Base-by-base conservation (phyloP, 2,329 filamentous ascomycete species). In the Fusarium sp. region DNA sequence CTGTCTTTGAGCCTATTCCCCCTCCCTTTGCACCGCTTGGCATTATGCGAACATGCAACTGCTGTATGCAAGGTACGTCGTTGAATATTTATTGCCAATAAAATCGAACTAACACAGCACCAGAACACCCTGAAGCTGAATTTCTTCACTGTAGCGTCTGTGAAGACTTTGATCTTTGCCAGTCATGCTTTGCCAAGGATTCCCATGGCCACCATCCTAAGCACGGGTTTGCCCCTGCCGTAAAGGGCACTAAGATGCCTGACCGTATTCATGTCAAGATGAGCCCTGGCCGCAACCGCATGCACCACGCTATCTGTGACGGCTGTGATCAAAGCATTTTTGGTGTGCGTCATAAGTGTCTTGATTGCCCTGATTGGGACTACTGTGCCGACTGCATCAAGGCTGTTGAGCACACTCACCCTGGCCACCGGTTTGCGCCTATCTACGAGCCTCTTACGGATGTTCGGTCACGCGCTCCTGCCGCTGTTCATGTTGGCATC, bases 321-420 rank as follows among this genome's bases (percentile, higher is more conserved):
- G 93, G 93, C 42, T 99, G 97, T 79, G 93, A 98, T 75, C 91
- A 90, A 86, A 90, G 89, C 79, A 96, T 99, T 75, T 85, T 87
- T 73, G 97, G 96, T 74, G 86, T 97, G 60, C 95, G 96, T 73
- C 91, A 98, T 88, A 99, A 99, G 86, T 99, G 96, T 80, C 85
- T 98, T 70, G 91, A 93, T 78, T 99, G 96, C 84, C 96, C 97
- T 44, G 96, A 99, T 80, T 99, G 93, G 92, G 96, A 99, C 77
- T 98, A 93, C 82, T 99, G 96, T 84, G 86, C 87, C 25, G 84
- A 88, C 11, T 99, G 97, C 81, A 80, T 93, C 62, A 81, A 85
- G 74, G 88, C 86, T 71, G 91, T 93, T 45, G 80, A 82, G 64
- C 85, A 89, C 74, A 89, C 87, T 51, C 97, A 99, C 79, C 89